Conservation (phyloP, 2,329 filamentous ascomycete species). For the Ascochyta lentis region DNA sequence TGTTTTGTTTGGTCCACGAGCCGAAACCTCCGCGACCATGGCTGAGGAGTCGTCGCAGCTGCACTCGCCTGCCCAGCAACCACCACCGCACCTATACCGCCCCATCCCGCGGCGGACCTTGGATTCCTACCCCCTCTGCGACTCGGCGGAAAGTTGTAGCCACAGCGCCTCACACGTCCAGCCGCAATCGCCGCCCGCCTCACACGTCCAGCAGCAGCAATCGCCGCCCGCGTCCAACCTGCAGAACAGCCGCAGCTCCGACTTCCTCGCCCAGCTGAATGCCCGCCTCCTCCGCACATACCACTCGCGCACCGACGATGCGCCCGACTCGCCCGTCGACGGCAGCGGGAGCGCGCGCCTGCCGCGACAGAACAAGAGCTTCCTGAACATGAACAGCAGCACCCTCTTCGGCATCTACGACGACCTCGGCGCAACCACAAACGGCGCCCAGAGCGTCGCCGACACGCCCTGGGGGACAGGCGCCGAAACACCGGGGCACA, state of each 20-base stretch:
- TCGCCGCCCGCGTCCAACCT: constrained; percentile 26
- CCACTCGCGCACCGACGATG: constrained; percentile 34
- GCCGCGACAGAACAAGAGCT: constrained; percentile 71
- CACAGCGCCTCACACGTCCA: background rate
- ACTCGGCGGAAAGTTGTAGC: constrained; percentile 36
- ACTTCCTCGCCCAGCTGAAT: constrained; percentile 48
- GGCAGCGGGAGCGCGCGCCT: constrained; percentile 21
- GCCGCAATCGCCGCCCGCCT: constrained; percentile 17
- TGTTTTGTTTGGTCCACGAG: background rate
- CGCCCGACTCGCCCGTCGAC: constrained; percentile 22
- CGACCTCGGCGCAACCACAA: constrained; percentile 35
- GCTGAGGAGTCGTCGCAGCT: constrained; percentile 30
- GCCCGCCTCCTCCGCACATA: constrained; percentile 43
- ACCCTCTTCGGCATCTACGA: constrained; percentile 92
- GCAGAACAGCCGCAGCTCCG: constrained; percentile 31
- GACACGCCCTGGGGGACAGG: constrained; percentile 81
- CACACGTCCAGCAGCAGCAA: constrained; percentile 9
- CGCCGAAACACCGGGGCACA: constrained; percentile 67
- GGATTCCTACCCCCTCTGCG: constrained; percentile 20
- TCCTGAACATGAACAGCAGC: constrained; percentile 85
- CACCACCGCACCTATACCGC: constrained; percentile 44
- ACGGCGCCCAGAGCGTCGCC: constrained; percentile 57
- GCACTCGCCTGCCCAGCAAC: constrained; percentile 19
- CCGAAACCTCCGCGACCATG: constrained; percentile 22
- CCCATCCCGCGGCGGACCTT: constrained; percentile 50